A percentile compares a stretch with the other conserved stretches of the same genome.
phyloP scores from a whole-genome alignment of 306 rosid species.

The Cicer bijugum region DNA sequence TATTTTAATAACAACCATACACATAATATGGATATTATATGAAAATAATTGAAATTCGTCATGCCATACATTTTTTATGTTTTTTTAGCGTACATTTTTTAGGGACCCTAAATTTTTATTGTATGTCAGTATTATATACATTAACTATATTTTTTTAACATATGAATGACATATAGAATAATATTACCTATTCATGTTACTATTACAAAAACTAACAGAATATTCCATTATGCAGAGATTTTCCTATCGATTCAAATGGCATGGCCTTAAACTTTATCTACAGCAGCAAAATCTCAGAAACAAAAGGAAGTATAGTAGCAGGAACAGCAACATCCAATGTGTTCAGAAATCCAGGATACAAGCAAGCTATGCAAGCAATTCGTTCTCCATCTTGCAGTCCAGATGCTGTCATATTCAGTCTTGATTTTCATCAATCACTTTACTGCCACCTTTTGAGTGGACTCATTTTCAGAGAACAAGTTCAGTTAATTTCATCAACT shows the following conservation, averaged over 20 bases:
- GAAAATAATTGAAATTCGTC: background rate
- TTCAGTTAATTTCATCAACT: conserved; percentile 64
- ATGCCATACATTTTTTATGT: background rate
- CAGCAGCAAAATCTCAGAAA: conserved; percentile 73
- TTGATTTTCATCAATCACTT: conserved; percentile 78
- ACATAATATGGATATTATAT: no score
- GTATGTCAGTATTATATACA: no score
- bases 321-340: conserved; percentile 88
- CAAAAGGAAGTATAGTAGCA: conserved; percentile 71
- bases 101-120: no score
- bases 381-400: conserved; percentile 73
- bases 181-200: no score
- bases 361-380: conserved; percentile 55
- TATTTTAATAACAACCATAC: no score
- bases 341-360: conserved; percentile 51
- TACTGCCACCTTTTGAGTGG: conserved; percentile 94
- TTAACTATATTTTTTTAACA: no score
- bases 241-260: conserved; percentile 65
- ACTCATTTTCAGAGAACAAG: conserved; percentile 60
- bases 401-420: conserved; percentile 83
- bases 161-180: no score
- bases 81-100: background rate
- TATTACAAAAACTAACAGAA: background rate
- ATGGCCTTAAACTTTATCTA: conserved; percentile 78
- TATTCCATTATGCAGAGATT: conserved; percentile 57